These are phyloP conservation scores for Boletus reticuloceps DNA, from an alignment of 768 basidiomycete genomes.

Conservation along the genomic window DNA sequence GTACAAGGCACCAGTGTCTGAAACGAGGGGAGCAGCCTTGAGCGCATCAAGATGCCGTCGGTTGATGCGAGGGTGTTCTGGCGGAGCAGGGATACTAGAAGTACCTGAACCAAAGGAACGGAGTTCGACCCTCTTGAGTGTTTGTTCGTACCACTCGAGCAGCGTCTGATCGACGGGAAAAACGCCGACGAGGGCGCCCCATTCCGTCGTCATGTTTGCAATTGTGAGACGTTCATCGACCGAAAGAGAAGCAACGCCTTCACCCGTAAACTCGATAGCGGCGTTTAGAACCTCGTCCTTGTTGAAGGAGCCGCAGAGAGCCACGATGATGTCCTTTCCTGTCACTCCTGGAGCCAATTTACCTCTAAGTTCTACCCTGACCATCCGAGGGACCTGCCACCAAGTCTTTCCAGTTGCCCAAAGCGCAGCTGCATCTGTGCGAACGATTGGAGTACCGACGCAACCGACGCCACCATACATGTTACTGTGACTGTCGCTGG, in stretches of 20 bases:
- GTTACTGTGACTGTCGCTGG: conserved; percentile 95
- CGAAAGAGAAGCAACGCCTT: conserved; percentile 71
- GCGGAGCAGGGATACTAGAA: conserved; percentile 59
- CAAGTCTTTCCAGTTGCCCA: conserved; percentile 99
- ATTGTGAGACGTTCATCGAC: conserved; percentile 96
- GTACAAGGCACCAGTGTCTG: conserved; percentile 80
- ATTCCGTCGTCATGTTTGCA: conserved; percentile 99
- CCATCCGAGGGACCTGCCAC: conserved; percentile 99
- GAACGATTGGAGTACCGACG: conserved; percentile 95
- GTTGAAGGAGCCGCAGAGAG: conserved; percentile 94
- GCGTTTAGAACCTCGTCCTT: conserved; percentile 95
- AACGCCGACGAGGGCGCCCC: conserved; percentile 95
- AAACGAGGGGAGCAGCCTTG: conserved; percentile 47
- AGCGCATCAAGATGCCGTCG: conserved; percentile 65
- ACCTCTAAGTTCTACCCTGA: conserved; percentile 90
- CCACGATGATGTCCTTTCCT: conserved; percentile 98
- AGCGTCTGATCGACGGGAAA: conserved; percentile 89
- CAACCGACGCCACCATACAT: conserved; percentile 99
- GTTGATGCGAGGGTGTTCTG: conserved; percentile 87
- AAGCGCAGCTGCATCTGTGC: conserved; percentile 90
- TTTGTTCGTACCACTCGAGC: conserved; percentile 80
- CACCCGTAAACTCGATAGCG: conserved; percentile 94
- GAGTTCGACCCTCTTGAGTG: conserved; percentile 69
- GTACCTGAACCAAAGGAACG: conserved; percentile 62
- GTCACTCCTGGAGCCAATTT: conserved; percentile 84